Conservation (phyloP, 345 rosid genomes). For the Salix viminalis region DNA sequence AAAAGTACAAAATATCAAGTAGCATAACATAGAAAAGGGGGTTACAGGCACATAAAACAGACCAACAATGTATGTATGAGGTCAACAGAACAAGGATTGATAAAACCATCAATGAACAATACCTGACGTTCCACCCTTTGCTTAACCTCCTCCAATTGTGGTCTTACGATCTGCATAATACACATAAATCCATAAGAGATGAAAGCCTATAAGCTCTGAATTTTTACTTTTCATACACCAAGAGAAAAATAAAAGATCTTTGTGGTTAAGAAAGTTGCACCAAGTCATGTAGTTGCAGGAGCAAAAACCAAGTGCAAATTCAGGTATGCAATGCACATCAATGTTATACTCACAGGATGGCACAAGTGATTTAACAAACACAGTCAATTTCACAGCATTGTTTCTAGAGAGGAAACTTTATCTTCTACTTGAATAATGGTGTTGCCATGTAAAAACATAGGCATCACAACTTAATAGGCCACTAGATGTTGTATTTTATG, state of each 20-base stretch:
- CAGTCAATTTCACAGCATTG: not conserved
- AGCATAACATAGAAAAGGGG: not conserved
- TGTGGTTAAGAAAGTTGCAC: not conserved
- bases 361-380: not conserved
- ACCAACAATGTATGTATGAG: not conserved
- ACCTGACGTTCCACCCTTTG: conserved; percentile 56
- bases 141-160: conserved; percentile 58
- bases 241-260: not conserved
- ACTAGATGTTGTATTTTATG: not conserved
- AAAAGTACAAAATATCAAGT: not conserved
- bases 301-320: not conserved
- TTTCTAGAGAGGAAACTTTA: not conserved
- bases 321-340: not conserved
- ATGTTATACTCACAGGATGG: not conserved
- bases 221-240: not conserved
- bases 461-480: not conserved
- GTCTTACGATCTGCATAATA: conserved; percentile 63
- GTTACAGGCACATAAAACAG: not conserved
- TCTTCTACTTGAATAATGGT: not conserved
- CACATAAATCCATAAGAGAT: conserved; percentile 4
- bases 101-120: conserved; percentile 1
- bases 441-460: not conserved
- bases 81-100: not conserved
- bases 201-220: not conserved
- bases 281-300: not conserved